phyloP scores from a whole-genome alignment of 345 rosid genomes.

The Combretum micranthum region DNA sequence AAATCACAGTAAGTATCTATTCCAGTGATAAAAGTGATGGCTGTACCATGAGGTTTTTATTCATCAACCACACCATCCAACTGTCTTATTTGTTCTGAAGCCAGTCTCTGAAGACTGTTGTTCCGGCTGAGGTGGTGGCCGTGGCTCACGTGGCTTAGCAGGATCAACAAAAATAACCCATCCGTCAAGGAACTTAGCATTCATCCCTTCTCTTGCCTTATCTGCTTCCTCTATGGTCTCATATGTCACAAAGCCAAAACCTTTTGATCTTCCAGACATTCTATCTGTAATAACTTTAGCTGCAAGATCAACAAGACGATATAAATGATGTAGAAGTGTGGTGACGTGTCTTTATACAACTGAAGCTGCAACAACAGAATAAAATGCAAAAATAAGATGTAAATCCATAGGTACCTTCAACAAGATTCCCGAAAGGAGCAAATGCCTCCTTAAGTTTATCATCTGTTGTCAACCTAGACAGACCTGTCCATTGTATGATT shows the following conservation, averaged over 20 bases:
- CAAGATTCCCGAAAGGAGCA: constrained; percentile 62
- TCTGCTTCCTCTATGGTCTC: constrained; percentile 75
- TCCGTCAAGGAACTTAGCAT: constrained; percentile 83
- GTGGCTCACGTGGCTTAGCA: constrained; percentile 62
- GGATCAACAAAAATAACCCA: constrained; percentile 97
- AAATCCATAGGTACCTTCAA: constrained; percentile 39
- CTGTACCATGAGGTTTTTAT: background rate
- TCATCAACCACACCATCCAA: constrained; percentile 71
- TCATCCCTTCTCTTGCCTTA: constrained; percentile 78
- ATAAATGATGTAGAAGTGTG: background rate
- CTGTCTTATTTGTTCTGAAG: constrained; percentile 64
- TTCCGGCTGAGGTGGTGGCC: constrained; percentile 34
- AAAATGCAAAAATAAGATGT: background rate
- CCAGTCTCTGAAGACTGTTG: constrained; percentile 39
- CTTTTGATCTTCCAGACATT: constrained; percentile 67
- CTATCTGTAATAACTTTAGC: constrained; percentile 68
- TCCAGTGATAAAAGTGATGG: background rate
- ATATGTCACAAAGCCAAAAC: constrained; percentile 73
- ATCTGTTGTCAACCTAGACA: constrained; percentile 65
- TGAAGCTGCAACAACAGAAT: background rate
- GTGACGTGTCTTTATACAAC: background rate
- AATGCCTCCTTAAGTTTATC: constrained; percentile 74
- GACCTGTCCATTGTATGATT: constrained; percentile 36
- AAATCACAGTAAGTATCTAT: background rate
- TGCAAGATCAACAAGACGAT: constrained; percentile 16